A percentile compares a stretch with the other conserved stretches of the same genome.
Conservation (phyloP, 345 rosid genomes). For the Salix caprea region DNA sequence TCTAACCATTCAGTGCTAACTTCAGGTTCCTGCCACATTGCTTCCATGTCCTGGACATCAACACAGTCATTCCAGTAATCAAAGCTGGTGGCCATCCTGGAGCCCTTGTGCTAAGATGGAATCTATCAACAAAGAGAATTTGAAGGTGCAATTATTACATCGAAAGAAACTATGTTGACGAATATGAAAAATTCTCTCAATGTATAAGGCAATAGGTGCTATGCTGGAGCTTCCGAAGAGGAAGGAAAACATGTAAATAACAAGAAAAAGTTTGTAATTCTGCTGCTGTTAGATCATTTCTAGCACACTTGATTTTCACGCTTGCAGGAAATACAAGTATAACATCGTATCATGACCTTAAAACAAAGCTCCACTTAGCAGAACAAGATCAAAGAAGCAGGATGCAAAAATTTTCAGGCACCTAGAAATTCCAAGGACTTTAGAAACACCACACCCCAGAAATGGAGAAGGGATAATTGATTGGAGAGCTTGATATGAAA, state of each 20-base stretch:
- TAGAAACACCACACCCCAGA: background rate
- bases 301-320: background rate
- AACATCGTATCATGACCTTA: background rate
- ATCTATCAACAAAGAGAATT: constrained; percentile 6
- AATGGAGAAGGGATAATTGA: background rate
- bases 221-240: background rate
- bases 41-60: constrained; percentile 59
- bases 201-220: background rate
- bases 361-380: background rate
- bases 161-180: background rate
- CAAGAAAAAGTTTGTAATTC: background rate
- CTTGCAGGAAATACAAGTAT: background rate
- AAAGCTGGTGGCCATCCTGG: constrained; percentile 64
- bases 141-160: background rate
- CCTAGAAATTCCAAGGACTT: background rate
- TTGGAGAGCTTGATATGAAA: background rate
- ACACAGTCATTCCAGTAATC: constrained; percentile 86
- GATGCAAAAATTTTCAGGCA: background rate
- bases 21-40: constrained; percentile 76
- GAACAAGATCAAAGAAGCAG: background rate
- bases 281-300: background rate
- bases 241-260: background rate
- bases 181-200: background rate
- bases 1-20: constrained; percentile 77
- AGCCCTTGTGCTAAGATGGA: constrained; percentile 9